A percentile compares a stretch with the other conserved stretches of the same genome.
phyloP scores from a whole-genome alignment of 129 eudicot species.

The Calendula officinalis region DNA sequence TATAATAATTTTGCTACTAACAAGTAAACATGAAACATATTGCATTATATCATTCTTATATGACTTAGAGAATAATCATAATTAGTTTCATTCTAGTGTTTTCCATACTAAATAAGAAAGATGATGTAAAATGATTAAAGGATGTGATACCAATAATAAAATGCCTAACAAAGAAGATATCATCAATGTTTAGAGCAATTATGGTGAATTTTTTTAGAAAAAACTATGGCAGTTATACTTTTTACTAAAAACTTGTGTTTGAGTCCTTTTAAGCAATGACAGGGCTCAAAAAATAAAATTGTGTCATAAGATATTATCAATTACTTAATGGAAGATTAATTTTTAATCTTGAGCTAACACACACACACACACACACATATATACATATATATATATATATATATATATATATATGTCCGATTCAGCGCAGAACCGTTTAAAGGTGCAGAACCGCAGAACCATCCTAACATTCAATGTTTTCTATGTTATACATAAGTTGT shows the following conservation, averaged over 20 bases:
- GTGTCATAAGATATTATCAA: neutral
- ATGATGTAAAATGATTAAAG: neutral
- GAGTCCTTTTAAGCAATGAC: conserved; percentile 4
- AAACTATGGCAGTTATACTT: neutral
- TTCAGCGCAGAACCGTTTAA: no score
- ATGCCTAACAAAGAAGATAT: neutral
- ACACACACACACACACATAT: neutral
- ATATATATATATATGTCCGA: no score
- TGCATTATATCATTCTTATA: neutral
- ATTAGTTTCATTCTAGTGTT: neutral
- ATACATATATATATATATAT: no score
- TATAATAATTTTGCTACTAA: neutral
- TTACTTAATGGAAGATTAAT: neutral
- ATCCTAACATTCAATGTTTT: no score
- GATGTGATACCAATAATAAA: neutral
- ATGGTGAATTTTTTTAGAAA: no score
- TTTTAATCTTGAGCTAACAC: neutral
- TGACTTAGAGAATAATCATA: neutral
- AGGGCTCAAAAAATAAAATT: neutral
- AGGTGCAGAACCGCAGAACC: no score
- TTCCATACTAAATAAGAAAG: neutral
- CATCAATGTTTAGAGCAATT: neutral
- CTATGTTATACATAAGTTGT: no score
- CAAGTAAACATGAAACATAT: neutral
- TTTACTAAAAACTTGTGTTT: neutral